These are phyloP conservation scores for Morella rubra DNA, from an alignment of 306 rosid genomes.

Conservation along the genomic window DNA sequence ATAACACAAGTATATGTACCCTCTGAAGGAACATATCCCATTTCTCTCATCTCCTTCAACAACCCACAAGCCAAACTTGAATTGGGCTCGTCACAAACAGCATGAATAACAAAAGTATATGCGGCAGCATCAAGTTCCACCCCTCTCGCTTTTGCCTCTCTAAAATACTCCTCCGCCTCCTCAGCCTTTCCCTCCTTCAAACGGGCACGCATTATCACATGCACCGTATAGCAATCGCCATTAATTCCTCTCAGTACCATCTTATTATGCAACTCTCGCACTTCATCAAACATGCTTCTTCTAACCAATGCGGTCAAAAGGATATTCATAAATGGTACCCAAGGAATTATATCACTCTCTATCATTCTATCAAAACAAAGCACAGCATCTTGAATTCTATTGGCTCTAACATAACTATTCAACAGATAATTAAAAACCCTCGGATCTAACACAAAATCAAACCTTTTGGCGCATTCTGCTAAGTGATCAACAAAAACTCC, in stretches of 20 bases:
- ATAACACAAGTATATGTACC: constrained; percentile 47
- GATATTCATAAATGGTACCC: constrained; percentile 44
- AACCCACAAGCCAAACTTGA: constrained; percentile 39
- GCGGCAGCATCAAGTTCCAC: constrained; percentile 51
- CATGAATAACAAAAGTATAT: constrained; percentile 48
- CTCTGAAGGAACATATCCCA: constrained; percentile 57
- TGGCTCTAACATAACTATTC: constrained; percentile 58
- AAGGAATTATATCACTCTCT: constrained; percentile 40
- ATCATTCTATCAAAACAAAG: constrained; percentile 50
- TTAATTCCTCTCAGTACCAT: constrained; percentile 42
- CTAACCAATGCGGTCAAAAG: constrained; percentile 58
- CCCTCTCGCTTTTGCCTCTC: constrained; percentile 43
- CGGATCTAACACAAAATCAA: constrained; percentile 35
- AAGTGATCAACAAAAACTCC: constrained; percentile 37
- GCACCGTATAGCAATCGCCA: constrained; percentile 52
- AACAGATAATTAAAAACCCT: constrained; percentile 54
- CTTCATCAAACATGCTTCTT: constrained; percentile 45
- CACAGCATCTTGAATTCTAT: constrained; percentile 49
- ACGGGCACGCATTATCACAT: constrained; percentile 50
- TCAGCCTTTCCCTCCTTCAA: constrained; percentile 44
- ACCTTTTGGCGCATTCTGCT: constrained; percentile 43
- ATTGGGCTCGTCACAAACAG: constrained; percentile 44
- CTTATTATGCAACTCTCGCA: constrained; percentile 41
- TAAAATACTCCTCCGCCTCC: constrained; percentile 50
- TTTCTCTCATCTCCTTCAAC: constrained; percentile 61